Conservation (phyloP, 148 eudicot genomes). For the Diospyros lotus region DNA sequence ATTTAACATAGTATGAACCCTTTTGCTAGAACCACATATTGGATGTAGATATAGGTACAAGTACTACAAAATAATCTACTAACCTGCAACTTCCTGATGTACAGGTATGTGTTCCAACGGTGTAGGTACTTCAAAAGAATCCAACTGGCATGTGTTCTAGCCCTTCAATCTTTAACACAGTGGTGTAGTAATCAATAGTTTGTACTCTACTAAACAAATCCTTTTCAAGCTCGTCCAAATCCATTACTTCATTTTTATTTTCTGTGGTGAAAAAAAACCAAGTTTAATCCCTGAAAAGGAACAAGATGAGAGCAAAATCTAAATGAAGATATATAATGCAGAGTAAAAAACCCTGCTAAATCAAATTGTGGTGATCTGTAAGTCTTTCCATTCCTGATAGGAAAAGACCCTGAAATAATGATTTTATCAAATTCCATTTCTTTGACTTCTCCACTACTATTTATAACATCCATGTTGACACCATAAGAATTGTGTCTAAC, state of each 20-base stretch:
- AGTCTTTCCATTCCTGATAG: slow-evolving; percentile 30
- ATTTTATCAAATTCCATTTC: slow-evolving; percentile 40
- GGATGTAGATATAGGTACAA: too few species aligned
- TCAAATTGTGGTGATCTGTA: slow-evolving; percentile 33
- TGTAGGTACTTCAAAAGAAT: slow-evolving; percentile 19
- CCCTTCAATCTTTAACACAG: slow-evolving; percentile 46
- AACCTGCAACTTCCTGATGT: too few species aligned
- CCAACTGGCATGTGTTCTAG: slow-evolving; percentile 44
- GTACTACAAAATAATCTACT: too few species aligned
- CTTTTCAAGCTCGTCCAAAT: slow-evolving; percentile 40
- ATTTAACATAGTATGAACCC: too few species aligned
- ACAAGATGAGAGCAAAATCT: not conserved
- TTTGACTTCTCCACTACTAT: slow-evolving; percentile 15
- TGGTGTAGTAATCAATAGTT: slow-evolving; percentile 54
- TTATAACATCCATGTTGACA: slow-evolving; percentile 20
- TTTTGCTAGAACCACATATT: too few species aligned
- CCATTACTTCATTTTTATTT: slow-evolving; percentile 17
- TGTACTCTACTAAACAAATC: slow-evolving; percentile 43
- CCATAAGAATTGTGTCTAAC: slow-evolving; percentile 24
- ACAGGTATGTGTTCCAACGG: too few species aligned
- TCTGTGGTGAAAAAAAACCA: slow-evolving; percentile 20
- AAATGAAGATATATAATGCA: not conserved
- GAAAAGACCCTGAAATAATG: slow-evolving; percentile 44
- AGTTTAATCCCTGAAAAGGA: not conserved
- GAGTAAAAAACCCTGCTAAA: slow-evolving; percentile 22